Base-by-base conservation (phyloP, 2,329 filamentous ascomycete species). In the Fusarium avenaceum region DNA sequence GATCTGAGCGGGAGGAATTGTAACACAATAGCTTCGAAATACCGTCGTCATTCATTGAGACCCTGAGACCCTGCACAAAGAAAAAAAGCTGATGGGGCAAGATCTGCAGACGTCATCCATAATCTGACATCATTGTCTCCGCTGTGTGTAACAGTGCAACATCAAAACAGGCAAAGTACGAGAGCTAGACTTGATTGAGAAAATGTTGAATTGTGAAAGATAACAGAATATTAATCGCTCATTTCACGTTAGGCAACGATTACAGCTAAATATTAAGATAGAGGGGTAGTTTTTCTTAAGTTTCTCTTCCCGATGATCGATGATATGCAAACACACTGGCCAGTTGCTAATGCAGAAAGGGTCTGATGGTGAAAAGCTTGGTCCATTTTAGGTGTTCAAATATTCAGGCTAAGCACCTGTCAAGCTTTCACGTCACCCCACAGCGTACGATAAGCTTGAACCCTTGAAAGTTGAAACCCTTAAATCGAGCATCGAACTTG, bases 61-160 rank as follows among this genome's bases (percentile, higher is more conserved):
- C 22, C 39, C 9, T 4, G 14, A n/a, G 57, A 64, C 59, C 59
- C 58, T 62, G 57, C 10, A 30, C 3, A 13, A 52, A 4, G 15
- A 11, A 19, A 19, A 38, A 11, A 39, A n/a, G 35, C 45, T 43
- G 32, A 51, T 11, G 7, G 35, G 13, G 24, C 24, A 17, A 43
- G 55, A 63, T 52, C 10, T 35, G 0, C 50, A 38, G 39, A 64
- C 61, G 61, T 64, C 61, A 64, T 64, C 33, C 11, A 7, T 6
- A 0, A 7, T 26, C 58, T 64, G 61, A 64, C 59, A 64, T 64
- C 61, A 64, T 57, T 42, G 39, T 52, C 59, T 57, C 59, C 40
- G 61, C 61, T 32, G 30, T 5, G 6, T 32, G n/a, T 38, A 38
- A n/a, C 15, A 35, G 17, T n/a, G 50, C 20, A 33, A 59, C 52